These are phyloP conservation scores for Inga oerstediana DNA, from an alignment of 306 rosid species.

Conservation along the genomic window DNA sequence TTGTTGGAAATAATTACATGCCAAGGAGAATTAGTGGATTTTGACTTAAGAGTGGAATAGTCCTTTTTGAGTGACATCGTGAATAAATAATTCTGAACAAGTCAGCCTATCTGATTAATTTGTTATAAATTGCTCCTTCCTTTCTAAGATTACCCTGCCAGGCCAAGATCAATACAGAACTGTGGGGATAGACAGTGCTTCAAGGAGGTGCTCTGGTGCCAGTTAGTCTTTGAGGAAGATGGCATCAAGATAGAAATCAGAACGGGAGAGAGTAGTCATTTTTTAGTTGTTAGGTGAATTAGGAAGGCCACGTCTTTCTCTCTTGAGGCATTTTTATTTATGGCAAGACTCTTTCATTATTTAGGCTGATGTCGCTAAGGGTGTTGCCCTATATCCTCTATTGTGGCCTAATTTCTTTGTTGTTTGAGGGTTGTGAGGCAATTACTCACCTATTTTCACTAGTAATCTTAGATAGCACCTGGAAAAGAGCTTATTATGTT, in stretches of 20 bases:
- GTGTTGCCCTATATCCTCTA: neutral
- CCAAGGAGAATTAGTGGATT: neutral
- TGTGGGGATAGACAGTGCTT: neutral
- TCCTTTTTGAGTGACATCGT: neutral
- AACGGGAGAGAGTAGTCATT: neutral
- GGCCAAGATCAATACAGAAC: neutral
- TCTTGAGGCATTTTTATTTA: neutral
- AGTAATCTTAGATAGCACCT: neutral
- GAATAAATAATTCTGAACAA: neutral
- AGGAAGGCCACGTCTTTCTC: neutral
- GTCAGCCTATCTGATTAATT: neutral
- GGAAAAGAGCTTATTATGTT: constrained; percentile 13
- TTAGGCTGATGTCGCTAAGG: neutral
- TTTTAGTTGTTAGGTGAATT: neutral
- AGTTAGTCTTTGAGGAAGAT: neutral
- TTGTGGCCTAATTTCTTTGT: neutral
- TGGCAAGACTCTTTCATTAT: neutral
- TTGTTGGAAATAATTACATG: neutral
- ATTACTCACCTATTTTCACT: neutral
- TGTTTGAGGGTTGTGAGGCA: neutral
- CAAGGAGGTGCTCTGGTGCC: neutral
- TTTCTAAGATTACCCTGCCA: neutral
- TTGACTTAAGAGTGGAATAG: neutral
- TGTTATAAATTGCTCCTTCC: neutral
- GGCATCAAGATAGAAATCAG: neutral